Conservation (phyloP, 164 flowering plant species). For the Vitis rotundifolia region DNA sequence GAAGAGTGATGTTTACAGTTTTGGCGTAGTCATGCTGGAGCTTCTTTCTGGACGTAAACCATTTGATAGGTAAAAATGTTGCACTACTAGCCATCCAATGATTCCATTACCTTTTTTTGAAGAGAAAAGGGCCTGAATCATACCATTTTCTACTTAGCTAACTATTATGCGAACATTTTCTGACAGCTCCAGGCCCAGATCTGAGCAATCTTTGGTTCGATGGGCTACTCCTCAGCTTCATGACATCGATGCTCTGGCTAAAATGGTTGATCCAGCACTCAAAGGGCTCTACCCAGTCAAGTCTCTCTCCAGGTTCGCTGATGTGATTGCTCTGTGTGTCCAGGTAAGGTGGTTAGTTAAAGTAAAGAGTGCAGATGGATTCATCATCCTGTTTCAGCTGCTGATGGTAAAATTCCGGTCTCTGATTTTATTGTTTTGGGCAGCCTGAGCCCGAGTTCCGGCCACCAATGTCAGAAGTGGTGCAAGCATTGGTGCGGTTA, state of each 20-base stretch:
- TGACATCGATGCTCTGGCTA: constrained; percentile 89
- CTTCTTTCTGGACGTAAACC: constrained; percentile 94
- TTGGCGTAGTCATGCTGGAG: constrained; percentile 98
- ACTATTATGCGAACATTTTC: neutral
- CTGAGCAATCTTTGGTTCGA: constrained; percentile 91
- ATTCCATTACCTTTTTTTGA: neutral
- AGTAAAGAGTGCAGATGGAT: neutral
- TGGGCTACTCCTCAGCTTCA: constrained; percentile 99
- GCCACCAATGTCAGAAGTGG: constrained; percentile 99
- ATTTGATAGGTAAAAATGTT: constrained; percentile 68
- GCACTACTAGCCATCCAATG: neutral
- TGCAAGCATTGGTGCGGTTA: constrained; percentile 76
- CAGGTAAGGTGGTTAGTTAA: constrained; percentile 61
- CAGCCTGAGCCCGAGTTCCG: constrained; percentile 98
- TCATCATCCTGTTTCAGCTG: neutral
- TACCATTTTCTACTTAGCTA: neutral
- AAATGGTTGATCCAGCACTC: constrained; percentile 95
- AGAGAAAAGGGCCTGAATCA: too few species aligned
- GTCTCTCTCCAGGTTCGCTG: constrained; percentile 97
- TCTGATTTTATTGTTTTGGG: neutral
- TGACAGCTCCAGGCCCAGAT: constrained; percentile 75
- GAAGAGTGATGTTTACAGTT: constrained; percentile 94
- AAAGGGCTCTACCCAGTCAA: constrained; percentile 89
- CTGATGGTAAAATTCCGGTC: neutral
- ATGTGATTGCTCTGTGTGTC: constrained; percentile 92